These are phyloP conservation scores for Erythrobasidium yunnanense DNA, from an alignment of 768 basidiomycete genomes.

Conservation along the genomic window DNA sequence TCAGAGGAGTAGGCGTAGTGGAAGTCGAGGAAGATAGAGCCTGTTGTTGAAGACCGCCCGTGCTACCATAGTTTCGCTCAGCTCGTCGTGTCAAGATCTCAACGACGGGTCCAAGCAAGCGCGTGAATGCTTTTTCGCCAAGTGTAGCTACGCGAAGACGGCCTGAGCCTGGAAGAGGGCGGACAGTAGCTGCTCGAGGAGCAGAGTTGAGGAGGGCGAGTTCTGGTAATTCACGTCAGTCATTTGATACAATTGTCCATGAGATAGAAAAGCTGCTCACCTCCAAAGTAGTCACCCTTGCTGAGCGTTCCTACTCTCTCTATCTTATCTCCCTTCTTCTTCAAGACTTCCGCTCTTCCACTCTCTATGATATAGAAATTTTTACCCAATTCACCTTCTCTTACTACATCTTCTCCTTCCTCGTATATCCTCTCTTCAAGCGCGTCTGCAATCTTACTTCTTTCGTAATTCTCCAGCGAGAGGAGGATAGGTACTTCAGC, in stretches of 20 bases:
- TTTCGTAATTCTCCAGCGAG: constrained; percentile 71
- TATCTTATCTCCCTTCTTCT: constrained; percentile 56
- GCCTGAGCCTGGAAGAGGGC: constrained; percentile 45
- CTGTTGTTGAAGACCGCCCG: too few species aligned
- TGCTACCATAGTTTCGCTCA: constrained; percentile 33
- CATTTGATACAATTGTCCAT: not conserved
- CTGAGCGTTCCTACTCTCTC: constrained; percentile 62
- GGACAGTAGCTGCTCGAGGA: constrained; percentile 93
- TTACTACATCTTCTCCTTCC: constrained; percentile 77
- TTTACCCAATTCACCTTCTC: constrained; percentile 87
- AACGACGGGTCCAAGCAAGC: constrained; percentile 57
- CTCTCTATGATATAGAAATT: constrained; percentile 97
- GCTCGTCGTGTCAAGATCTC: constrained; percentile 38
- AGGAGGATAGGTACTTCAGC: constrained; percentile 78
- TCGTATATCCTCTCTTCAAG: constrained; percentile 69
- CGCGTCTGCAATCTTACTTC: constrained; percentile 95
- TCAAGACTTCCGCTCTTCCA: constrained; percentile 77
- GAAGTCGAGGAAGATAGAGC: not conserved
- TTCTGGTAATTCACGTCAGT: constrained; percentile 48
- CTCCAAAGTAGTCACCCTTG: constrained; percentile 97
- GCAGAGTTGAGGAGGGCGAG: constrained; percentile 76
- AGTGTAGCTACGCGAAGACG: constrained; percentile 88
- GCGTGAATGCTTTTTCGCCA: constrained; percentile 84
- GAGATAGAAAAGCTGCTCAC: constrained; percentile 46
- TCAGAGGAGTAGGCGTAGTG: not conserved